Percentiles rank a stretch among this genome's conserved stretches.
Evolutionary conservation across 768 basidiomycete genomes (phyloP).

Genomic region (Xerocomus spinulosus): DNA sequence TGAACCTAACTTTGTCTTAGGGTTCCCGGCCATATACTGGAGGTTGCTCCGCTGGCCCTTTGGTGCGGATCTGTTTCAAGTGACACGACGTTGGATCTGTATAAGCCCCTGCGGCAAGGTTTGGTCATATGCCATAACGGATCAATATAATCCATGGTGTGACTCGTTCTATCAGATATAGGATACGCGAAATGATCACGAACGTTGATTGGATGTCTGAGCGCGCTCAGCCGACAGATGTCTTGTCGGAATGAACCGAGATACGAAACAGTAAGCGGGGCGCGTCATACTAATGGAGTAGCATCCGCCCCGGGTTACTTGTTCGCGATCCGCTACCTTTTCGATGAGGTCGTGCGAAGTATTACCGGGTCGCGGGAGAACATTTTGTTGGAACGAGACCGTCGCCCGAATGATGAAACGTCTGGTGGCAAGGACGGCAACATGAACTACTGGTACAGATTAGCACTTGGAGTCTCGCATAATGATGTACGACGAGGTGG

Average conservation of each 20-base stretch:
- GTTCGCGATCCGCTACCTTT: conserved; percentile 15
- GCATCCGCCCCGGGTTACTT: not conserved
- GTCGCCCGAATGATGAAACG: not conserved
- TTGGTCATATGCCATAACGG: not conserved
- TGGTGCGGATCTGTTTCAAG: not conserved
- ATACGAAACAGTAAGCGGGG: conserved; percentile 23
- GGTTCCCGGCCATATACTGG: not conserved
- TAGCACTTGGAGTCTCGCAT: not conserved
- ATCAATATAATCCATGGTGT: conserved; percentile 8
- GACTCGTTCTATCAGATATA: not conserved
- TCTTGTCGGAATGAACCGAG: conserved; percentile 20
- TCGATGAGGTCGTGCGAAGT: not conserved
- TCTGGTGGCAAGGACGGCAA: too few relatives aligned
- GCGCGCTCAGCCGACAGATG: too few relatives aligned
- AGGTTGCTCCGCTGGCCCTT: not conserved
- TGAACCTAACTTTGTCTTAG: conserved; percentile 20
- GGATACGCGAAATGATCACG: conserved; percentile 24
- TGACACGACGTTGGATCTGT: not conserved
- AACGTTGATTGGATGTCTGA: conserved; percentile 12
- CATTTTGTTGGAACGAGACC: not conserved
- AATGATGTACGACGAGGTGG: not conserved
- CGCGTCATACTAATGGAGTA: not conserved
- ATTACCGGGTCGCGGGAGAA: not conserved
- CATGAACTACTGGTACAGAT: too few relatives aligned
- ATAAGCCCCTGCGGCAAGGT: not conserved